Evolutionary conservation across 2,329 filamentous ascomycete genomes (phyloP).

Genomic region (Diaporthe citriasiana): DNA sequence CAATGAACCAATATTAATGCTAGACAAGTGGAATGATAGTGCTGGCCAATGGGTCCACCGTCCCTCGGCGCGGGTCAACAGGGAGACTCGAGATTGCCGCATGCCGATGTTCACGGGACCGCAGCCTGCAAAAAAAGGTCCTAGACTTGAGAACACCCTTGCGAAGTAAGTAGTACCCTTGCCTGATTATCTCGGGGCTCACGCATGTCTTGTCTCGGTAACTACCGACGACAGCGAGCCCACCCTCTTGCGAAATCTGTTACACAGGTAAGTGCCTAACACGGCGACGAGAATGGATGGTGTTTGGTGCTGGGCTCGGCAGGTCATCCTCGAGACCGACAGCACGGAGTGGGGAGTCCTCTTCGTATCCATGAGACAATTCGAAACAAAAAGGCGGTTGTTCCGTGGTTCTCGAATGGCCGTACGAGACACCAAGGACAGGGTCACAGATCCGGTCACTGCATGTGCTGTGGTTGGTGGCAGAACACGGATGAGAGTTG

Average conservation of each 20-base stretch:
- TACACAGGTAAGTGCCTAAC: neutral
- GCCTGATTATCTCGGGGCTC: neutral
- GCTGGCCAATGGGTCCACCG: slow-evolving; percentile 17
- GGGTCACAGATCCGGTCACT: neutral
- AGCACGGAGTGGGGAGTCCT: neutral
- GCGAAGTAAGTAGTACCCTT: neutral
- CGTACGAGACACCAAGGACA: neutral
- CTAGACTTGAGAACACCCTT: too few species aligned
- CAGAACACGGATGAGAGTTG: neutral
- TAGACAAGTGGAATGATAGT: slow-evolving; percentile 9
- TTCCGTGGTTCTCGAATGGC: neutral
- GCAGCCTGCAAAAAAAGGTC: too few species aligned
- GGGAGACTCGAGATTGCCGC: neutral
- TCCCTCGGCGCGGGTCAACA: neutral
- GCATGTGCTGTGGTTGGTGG: slow-evolving; percentile 1
- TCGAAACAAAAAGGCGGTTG: neutral
- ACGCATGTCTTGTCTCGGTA: slow-evolving; percentile 9
- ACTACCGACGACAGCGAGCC: neutral
- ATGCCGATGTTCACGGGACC: too few species aligned
- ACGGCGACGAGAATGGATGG: neutral
- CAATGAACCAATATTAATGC: slow-evolving; percentile 18
- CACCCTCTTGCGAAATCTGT: neutral
- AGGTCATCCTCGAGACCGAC: neutral
- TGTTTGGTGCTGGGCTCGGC: neutral
- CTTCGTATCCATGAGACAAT: neutral